A percentile compares a stretch with the other conserved stretches of the same genome.
phyloP scores from a whole-genome alignment of 1,284 basidiomycete genomes.

The Microbotryum violaceum region DNA sequence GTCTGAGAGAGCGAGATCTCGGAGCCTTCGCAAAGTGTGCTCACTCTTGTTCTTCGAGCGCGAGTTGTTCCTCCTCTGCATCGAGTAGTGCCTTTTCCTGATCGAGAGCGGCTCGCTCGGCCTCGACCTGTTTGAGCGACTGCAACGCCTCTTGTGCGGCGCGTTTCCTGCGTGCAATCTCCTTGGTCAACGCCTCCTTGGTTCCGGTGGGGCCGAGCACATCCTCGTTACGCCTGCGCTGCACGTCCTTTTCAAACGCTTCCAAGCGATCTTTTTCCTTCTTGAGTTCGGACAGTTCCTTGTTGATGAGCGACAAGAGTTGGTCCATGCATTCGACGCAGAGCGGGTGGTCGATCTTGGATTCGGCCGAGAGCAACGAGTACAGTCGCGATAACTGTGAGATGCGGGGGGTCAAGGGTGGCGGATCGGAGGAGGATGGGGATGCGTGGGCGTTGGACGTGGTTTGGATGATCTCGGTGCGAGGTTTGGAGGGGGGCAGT shows the following conservation, averaged over 20 bases:
- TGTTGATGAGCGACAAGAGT: conserved; percentile 65
- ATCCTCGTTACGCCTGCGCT: conserved; percentile 43
- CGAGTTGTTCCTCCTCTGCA: conserved; percentile 62
- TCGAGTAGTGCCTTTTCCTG: conserved; percentile 39
- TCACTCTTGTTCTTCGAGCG: conserved; percentile 69
- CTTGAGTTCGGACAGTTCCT: conserved; percentile 76
- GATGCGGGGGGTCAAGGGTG: conserved; percentile 18
- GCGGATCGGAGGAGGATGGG: background rate
- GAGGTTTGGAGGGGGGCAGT: too few species aligned
- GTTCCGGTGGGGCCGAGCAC: background rate
- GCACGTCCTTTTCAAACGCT: conserved; percentile 78
- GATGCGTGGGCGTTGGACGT: background rate
- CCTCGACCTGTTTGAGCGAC: conserved; percentile 48
- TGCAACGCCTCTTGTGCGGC: background rate
- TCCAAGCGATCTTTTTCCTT: conserved; percentile 87
- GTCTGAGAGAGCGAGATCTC: too few species aligned
- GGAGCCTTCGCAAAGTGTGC: conserved; percentile 34
- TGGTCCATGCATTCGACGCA: conserved; percentile 89
- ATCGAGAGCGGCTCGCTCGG: conserved; percentile 37
- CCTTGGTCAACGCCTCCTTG: conserved; percentile 54
- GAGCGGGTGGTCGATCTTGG: conserved; percentile 73
- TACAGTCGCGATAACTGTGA: conserved; percentile 17
- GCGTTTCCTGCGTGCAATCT: conserved; percentile 34
- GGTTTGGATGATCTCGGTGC: conserved; percentile 55
- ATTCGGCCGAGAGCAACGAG: conserved; percentile 13